phyloP scores from a whole-genome alignment of 768 basidiomycete species.

The Pisolithus tinctorius region DNA sequence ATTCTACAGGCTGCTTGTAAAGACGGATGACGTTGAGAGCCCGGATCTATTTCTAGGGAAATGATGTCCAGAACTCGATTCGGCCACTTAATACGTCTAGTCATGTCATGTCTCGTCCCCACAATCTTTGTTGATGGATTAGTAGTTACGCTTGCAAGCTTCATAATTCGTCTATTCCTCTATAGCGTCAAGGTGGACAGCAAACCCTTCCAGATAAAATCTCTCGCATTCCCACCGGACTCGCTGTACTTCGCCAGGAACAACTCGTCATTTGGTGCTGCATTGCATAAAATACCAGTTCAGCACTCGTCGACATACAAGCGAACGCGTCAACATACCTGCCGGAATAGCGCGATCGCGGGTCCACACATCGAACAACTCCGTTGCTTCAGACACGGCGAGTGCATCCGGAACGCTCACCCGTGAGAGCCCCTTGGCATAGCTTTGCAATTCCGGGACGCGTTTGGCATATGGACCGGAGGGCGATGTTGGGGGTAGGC shows the following conservation, averaged over 20 bases:
- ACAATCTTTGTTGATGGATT: no score
- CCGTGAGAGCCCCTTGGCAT: conserved; percentile 47
- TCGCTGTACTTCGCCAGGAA: conserved; percentile 78
- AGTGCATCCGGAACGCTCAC: conserved; percentile 52
- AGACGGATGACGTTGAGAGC: no score
- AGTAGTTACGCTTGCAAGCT: no score
- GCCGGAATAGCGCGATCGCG: conserved; percentile 50
- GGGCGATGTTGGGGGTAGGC: conserved; percentile 34
- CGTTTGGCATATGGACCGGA: conserved; percentile 53
- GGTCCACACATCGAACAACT: conserved; percentile 73
- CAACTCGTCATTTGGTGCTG: conserved; percentile 53
- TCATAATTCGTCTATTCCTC: neutral
- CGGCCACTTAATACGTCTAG: no score
- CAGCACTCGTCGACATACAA: neutral
- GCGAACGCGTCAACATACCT: conserved; percentile 27
- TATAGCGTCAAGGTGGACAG: conserved; percentile 27
- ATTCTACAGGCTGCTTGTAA: no score
- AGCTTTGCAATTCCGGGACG: conserved; percentile 40
- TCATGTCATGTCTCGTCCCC: no score
- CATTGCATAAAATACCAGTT: neutral
- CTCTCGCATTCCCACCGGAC: conserved; percentile 69
- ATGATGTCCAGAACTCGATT: no score
- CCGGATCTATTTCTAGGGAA: no score
- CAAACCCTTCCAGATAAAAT: conserved; percentile 69
- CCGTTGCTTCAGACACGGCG: conserved; percentile 59